Base-by-base conservation (phyloP, 495 filamentous ascomycete species). In the Friedmanniomyces simplex region DNA sequence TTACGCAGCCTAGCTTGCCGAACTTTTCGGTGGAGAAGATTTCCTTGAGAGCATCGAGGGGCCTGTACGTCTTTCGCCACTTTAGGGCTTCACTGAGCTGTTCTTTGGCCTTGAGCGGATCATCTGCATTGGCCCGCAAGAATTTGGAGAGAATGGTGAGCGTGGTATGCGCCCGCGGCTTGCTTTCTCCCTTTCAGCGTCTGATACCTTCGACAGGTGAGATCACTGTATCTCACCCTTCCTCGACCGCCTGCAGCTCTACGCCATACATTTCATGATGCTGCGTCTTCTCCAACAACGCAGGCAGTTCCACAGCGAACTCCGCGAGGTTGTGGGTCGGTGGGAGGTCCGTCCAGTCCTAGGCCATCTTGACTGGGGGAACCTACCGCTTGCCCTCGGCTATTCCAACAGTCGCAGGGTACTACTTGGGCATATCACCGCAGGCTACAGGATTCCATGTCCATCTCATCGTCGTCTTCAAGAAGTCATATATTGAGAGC, bases 141-240 rank as follows among this genome's bases (percentile, higher is more conserved):
- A 89, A 95, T 73, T 95, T 96, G 66, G 94, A 88, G 51, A 95
- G 70, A 46, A 96, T 79, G 58, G 94, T 82, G 63, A 82, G 81
- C n/a, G 84, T 91, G 45, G 81, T 83, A 43, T 90, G 73, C 64
- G 87, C 78, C 1, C 54, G 18, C 6, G 59, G 48, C 54, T 62
- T 20, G 24, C 54, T n/a, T 58, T 36, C 20, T 30, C 16, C 11
- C 49, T 28, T 13, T 54, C 51, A 54, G 36, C 24, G 12, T n/a
- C 14, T 39, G 12, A 42, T 26, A n/a, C 5, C 65, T 71, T 16
- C 73, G 73, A 50, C 75, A 52, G 30, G 22, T 26, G 20, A 8
- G 47, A 25, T n/a, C 8, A 18, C 47, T 26, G 54, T 34, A n/a
- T 74, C 47, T 81, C 69, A 49, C 42, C 45, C 30, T 49, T 49